These are phyloP conservation scores for Tylopilus sp. DNA, from an alignment of 1,284 basidiomycete genomes.

Conservation along the genomic window DNA sequence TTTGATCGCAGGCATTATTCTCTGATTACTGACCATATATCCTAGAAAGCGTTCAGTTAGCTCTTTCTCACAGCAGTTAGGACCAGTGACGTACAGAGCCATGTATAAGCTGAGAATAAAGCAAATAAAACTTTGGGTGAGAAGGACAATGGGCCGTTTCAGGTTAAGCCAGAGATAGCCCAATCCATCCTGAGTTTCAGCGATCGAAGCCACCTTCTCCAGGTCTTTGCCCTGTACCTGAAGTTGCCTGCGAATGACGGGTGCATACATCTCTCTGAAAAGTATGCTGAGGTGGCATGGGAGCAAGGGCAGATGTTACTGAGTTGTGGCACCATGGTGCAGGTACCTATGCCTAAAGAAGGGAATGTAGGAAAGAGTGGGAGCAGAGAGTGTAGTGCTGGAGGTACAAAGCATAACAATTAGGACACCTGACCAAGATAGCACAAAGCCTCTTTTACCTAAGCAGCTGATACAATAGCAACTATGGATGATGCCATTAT, in stretches of 20 bases:
- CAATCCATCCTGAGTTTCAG: conserved; percentile 21
- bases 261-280: conserved; percentile 49
- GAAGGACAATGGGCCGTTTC: conserved; percentile 46
- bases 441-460: no score
- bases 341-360: no score
- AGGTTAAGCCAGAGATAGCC: conserved; percentile 46
- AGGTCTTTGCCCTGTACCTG: conserved; percentile 25
- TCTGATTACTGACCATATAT: conserved; percentile 40
- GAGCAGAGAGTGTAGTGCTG: no score
- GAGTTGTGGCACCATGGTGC: no score
- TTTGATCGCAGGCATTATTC: neutral
- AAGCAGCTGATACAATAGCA: no score
- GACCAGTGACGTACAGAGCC: conserved; percentile 44
- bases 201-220: conserved; percentile 26
- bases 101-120: conserved; percentile 52
- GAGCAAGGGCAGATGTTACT: no score
- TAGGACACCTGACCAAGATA: no score
- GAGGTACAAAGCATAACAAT: no score
- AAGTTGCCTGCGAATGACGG: conserved; percentile 40
- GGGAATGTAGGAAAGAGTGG: no score
- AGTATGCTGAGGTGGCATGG: no score
- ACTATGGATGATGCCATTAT: no score
- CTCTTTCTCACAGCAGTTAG: neutral
- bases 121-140: conserved; percentile 51
- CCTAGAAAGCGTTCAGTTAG: conserved; percentile 27